Evolutionary conservation across 257 asterid genomes (phyloP), one percentile per base, ranked within the genome.

Genomic region (Petunia axillaris): DNA sequence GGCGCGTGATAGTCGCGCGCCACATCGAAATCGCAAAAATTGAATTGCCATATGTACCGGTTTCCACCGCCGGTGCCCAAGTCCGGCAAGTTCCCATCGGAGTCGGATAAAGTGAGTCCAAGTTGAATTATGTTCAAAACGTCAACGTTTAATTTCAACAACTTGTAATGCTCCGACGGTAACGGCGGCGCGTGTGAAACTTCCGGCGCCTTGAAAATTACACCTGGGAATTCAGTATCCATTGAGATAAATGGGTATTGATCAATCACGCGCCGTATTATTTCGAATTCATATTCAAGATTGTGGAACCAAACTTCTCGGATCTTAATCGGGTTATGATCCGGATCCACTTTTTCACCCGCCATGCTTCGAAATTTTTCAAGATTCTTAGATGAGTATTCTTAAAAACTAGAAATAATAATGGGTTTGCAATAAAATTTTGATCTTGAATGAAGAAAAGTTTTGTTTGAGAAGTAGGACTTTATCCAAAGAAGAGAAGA

Each of bases 221-320:
- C 92, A 52, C 98, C 98, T 35, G 96, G 96, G 25, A 90, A 90
- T 75, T 90, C 93, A 5, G 93, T 90, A 48, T 87, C 93, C 91
- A 87, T 86, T 8, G 91, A 85, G 2, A 89, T 86, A 50, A 78
- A 89, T 41, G 89, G 81, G 57, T 63, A 85, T 0, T 57, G 80
- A 75, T 87, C 90, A 77, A 90, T 79, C 39, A 81, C 52, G 48
- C 38, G 46, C 57, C 88, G 75, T 41, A 90, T 90, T 46, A 87
- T 75, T 7, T 82, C 64, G 84, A 88, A 90, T 63, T 90, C 94
- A 0, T 43, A 36, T 55, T 90, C 88, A 8, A 87, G 74, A 76
- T 88, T 90, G 53, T 7, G 5, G 79, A 86, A 81, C 91, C 89
- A 88, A 46, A 90, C 93, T 60, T 87, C 79, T 4, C 93, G 90